Evolutionary conservation across 163 green algal species (phyloP).

Genomic region (Volvox carteri): DNA sequence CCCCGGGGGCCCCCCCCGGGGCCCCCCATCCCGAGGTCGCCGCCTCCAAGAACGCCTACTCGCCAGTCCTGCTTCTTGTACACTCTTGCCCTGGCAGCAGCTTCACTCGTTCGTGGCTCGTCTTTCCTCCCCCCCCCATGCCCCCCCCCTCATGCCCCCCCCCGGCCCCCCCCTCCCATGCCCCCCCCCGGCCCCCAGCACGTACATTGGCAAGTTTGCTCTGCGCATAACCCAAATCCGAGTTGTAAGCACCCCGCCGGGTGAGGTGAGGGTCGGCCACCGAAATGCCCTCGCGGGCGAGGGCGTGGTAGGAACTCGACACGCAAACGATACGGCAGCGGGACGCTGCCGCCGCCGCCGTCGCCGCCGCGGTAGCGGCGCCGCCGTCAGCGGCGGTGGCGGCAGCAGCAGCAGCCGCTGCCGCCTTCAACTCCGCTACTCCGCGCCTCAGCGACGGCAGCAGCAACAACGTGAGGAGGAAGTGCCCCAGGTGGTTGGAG

Average conservation of each 20-base stretch:
- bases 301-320: slow-evolving; percentile 56
- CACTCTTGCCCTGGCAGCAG: no score
- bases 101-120: background rate
- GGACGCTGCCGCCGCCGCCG: background rate
- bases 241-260: slow-evolving; percentile 19
- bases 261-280: slow-evolving; percentile 48
- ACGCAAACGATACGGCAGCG: slow-evolving; percentile 40
- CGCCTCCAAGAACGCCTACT: no score
- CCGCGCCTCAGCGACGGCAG: slow-evolving; percentile 74
- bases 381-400: background rate
- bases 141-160: background rate
- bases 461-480: slow-evolving; percentile 80
- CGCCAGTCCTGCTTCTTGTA: no score
- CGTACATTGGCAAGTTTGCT: slow-evolving; percentile 81
- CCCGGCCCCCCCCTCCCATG: background rate
- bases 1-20: no score
- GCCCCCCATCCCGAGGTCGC: no score
- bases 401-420: background rate
- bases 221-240: slow-evolving; percentile 75
- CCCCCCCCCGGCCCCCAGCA: slow-evolving; percentile 56
- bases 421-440: background rate
- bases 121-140: background rate
- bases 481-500: slow-evolving; percentile 90
- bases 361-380: background rate
- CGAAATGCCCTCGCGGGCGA: slow-evolving; percentile 41